Evolutionary conservation across 164 flowering plant genomes (phyloP).

Genomic region (Saururus chinensis): DNA sequence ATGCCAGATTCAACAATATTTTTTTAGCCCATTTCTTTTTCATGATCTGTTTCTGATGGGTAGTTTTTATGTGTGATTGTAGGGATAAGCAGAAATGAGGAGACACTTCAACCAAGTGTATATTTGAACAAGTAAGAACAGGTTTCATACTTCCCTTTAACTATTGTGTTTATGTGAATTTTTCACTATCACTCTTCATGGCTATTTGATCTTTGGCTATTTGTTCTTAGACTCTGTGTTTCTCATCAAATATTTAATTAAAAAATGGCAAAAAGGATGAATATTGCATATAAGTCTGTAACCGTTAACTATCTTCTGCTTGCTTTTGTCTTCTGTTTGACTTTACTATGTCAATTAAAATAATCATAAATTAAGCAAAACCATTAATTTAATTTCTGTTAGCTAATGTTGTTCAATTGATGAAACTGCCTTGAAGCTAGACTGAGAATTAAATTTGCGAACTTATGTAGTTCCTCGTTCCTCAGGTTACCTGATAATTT

Average conservation of each 20-base stretch:
- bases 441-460: neutral
- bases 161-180: neutral
- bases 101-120: constrained; percentile 72
- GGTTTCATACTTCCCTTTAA: neutral
- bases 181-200: neutral
- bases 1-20: neutral
- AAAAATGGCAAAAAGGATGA: no score
- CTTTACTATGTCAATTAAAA: no score
- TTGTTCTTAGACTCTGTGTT: no score
- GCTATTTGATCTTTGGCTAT: no score
- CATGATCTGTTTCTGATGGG: neutral
- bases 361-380: no score
- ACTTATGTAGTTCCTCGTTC: neutral
- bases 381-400: no score
- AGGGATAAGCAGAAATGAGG: constrained; percentile 83
- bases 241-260: no score
- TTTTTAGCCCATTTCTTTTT: neutral
- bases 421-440: neutral
- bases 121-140: constrained; percentile 84
- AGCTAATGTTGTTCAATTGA: neutral
- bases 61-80: constrained; percentile 7
- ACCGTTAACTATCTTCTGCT: no score
- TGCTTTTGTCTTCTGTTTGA: no score
- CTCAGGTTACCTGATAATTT: constrained; percentile 75
- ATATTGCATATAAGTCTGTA: no score